Percentiles rank a stretch among this genome's conserved stretches.
These are phyloP conservation scores for Xylaria nigripes DNA, from an alignment of 495 filamentous ascomycete genomes.

Conservation along the genomic window DNA sequence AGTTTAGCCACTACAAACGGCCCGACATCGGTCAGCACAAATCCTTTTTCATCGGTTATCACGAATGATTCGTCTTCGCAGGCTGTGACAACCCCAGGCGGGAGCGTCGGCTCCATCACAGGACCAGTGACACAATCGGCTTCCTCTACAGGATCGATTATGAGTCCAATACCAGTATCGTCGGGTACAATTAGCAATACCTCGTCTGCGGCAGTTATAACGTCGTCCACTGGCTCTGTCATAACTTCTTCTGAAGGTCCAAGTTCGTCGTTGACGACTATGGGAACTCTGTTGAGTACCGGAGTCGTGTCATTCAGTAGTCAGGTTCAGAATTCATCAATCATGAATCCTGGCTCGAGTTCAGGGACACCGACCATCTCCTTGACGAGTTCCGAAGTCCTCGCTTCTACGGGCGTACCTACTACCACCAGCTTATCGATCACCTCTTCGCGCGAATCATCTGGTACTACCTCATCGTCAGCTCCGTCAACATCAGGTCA, in stretches of 20 bases:
- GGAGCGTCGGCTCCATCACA: too few relatives aligned
- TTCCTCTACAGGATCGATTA: too few relatives aligned
- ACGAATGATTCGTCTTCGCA: background rate
- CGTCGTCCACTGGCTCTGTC: background rate
- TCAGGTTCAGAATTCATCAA: background rate
- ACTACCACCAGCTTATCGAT: too few relatives aligned
- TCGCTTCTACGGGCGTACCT: background rate
- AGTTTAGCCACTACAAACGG: background rate
- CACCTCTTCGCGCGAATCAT: too few relatives aligned
- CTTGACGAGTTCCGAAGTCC: background rate
- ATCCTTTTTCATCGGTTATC: background rate
- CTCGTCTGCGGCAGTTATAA: background rate
- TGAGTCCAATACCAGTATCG: too few relatives aligned
- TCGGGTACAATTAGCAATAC: too few relatives aligned
- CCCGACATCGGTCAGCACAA: background rate
- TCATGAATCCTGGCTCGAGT: background rate
- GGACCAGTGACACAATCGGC: too few relatives aligned
- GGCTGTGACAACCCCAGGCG: background rate
- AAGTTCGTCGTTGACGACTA: too few relatives aligned
- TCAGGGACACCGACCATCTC: background rate
- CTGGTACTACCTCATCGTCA: too few relatives aligned
- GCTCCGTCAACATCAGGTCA: too few relatives aligned
- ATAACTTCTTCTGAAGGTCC: too few relatives aligned
- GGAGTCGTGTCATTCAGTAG: background rate
- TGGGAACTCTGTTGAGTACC: slow-evolving; percentile 1